Base-by-base conservation (phyloP, 176 grass and related monocot genomes). In the Carex scoparia region DNA sequence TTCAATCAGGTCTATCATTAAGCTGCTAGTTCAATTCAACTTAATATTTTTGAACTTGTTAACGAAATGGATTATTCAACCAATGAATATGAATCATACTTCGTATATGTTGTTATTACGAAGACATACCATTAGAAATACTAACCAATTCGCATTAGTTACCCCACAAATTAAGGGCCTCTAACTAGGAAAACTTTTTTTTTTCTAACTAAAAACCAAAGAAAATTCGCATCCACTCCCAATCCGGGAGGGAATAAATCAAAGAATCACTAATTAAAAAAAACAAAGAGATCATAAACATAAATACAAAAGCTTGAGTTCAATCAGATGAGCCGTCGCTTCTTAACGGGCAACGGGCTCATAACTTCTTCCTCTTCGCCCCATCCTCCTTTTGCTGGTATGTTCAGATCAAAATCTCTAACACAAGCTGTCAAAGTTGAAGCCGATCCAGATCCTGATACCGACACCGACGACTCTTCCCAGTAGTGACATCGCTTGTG, bases 401-500 rank as follows among this genome's bases (percentile, higher is more conserved):
- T 48, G 56, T 91, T 93, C 8, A 97, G 79, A 86, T 93, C 91
- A 3, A 97, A 90, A 13, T 84, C 76, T 81, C 69, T 89, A 3
- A 67, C 18, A 82, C 60, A 51, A 51, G 48, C 65, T 10, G 60
- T 84, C 15, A 76, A 56, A 5, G 71, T 58, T 1, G 81, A 70
- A 13, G 28, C 85, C 3, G 88, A 94, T 9, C 87, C 85, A 8
- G 87, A 85, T 12, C 33, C 82, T 0, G 63, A 89, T 16, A 38
- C 69, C 0, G 91, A 88, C 5, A 68, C 60, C 0, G 87, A 91
- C 3, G 88, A 75, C 4, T 89, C 94, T 19, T 97, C 94, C 89
- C 86, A 93, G 82, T 97, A 97, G 19, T 97, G 91, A 79, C 94
- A 86, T 75, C 94, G 31, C 89, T 97, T 94, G 89, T 97, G 94